Conservation (phyloP, 257 asterid genomes). For the Osmanthus fragrans region DNA sequence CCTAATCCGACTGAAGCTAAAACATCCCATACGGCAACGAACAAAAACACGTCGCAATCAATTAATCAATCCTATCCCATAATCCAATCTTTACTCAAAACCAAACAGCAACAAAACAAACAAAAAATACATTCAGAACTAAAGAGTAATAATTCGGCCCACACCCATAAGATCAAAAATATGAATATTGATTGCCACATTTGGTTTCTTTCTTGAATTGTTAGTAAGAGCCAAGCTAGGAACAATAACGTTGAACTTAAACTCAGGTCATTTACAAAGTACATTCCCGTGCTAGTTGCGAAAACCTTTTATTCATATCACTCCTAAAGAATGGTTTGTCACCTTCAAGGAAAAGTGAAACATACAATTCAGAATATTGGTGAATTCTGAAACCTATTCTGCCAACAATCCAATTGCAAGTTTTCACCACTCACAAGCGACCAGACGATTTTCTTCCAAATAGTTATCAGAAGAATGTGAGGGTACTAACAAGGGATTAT, state of each 20-base stretch:
- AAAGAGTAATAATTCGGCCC: slow-evolving; percentile 27
- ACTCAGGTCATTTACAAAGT: not conserved
- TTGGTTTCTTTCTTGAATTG: slow-evolving; percentile 10
- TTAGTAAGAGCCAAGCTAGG: not conserved
- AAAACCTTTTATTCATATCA: too few species aligned
- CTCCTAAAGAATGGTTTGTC: not conserved
- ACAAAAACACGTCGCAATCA: slow-evolving; percentile 20
- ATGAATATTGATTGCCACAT: slow-evolving; percentile 2
- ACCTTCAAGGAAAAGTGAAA: not conserved
- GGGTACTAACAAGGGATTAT: not conserved
- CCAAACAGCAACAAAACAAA: slow-evolving; percentile 29
- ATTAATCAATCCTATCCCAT: slow-evolving; percentile 3
- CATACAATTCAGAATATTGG: not conserved
- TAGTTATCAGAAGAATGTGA: not conserved
- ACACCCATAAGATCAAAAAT: slow-evolving; percentile 11
- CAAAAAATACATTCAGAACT: slow-evolving; percentile 30
- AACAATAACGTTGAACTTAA: slow-evolving; percentile 2
- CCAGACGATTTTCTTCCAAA: not conserved
- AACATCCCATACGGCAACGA: slow-evolving; percentile 22
- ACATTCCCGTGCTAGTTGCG: too few species aligned
- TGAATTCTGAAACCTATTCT: slow-evolving; percentile 15
- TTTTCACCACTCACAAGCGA: not conserved
- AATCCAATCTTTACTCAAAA: slow-evolving; percentile 25
- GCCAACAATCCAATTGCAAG: not conserved
- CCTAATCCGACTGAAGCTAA: too few species aligned